Conservation (phyloP, 768 basidiomycete genomes). For the Tricholoma hemisulphureum region DNA sequence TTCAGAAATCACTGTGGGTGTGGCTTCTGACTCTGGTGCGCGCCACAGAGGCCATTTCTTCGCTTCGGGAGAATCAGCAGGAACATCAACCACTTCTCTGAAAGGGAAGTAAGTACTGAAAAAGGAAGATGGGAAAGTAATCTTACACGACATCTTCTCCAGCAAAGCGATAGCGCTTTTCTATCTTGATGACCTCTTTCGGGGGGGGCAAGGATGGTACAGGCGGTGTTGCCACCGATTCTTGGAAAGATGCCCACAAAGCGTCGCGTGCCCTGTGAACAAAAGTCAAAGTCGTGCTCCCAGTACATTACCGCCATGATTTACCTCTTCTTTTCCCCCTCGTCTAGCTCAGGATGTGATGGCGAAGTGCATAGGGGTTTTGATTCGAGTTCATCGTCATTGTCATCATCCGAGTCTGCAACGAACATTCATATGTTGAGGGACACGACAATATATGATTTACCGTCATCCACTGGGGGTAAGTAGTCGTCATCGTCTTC, state of each 20-base stretch:
- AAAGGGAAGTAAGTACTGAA: constrained; percentile 9
- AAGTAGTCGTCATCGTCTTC: constrained; percentile 74
- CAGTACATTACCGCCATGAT: constrained; percentile 6
- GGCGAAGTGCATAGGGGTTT: constrained; percentile 34
- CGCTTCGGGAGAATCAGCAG: constrained; percentile 71
- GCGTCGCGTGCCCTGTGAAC: constrained; percentile 54
- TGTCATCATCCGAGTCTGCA: constrained; percentile 27
- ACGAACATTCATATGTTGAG: constrained; percentile 30
- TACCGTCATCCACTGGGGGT: constrained; percentile 43
- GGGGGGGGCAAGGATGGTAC: constrained; percentile 16
- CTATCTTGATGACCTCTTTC: constrained; percentile 59
- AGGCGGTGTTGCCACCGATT: constrained; percentile 44
- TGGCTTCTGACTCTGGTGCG: constrained; percentile 10
- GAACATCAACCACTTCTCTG: constrained; percentile 75
- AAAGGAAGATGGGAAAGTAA: background rate
- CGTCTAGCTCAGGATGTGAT: constrained; percentile 32
- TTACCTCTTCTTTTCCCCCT: constrained; percentile 46
- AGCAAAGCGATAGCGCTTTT: constrained; percentile 70
- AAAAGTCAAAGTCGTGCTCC: constrained; percentile 1
- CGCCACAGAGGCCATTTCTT: constrained; percentile 68
- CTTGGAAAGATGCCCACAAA: constrained; percentile 70
- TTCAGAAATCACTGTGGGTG: constrained; percentile 1
- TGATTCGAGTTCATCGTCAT: constrained; percentile 32
- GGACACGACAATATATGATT: constrained; percentile 23
- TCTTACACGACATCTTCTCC: constrained; percentile 74